These are phyloP conservation scores for Colletotrichum sidae DNA, from an alignment of 2,329 filamentous ascomycete species.

Conservation along the genomic window DNA sequence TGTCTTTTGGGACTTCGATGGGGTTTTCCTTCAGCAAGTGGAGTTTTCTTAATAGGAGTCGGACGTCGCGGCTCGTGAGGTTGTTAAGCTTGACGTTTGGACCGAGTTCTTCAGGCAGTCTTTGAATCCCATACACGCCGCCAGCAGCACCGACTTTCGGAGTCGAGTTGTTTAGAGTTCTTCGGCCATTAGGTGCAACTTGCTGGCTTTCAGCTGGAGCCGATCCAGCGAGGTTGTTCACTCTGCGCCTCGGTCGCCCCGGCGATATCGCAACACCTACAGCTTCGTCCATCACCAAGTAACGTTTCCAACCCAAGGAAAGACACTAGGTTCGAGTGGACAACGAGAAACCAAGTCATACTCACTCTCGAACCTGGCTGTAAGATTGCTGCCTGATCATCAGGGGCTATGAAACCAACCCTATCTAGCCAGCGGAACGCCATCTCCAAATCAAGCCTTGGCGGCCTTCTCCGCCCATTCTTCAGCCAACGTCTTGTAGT, in stretches of 20 bases:
- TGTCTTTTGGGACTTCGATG: slow-evolving; percentile 18
- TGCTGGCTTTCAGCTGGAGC: too few relatives aligned
- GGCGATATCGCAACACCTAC: too few relatives aligned
- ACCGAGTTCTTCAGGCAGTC: slow-evolving; percentile 6
- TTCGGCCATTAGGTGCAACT: too few relatives aligned
- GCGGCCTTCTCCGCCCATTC: slow-evolving; percentile 57
- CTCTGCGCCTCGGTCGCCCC: too few relatives aligned
- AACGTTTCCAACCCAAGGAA: background rate
- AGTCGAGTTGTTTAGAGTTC: too few relatives aligned
- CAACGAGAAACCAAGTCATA: too few relatives aligned
- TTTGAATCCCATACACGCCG: background rate
- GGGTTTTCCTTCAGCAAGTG: slow-evolving; percentile 4
- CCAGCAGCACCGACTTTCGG: too few relatives aligned
- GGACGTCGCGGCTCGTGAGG: slow-evolving; percentile 29
- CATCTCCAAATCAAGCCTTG: background rate
- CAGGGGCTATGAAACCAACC: background rate
- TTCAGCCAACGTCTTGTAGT: slow-evolving; percentile 65
- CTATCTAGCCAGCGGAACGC: background rate
- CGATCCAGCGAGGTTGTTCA: too few relatives aligned
- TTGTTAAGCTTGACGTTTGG: slow-evolving; percentile 21
- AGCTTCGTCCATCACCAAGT: too few relatives aligned
- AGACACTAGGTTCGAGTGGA: too few relatives aligned
- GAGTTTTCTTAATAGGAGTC: slow-evolving; percentile 28
- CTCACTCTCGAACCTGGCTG: background rate
- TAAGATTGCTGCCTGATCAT: slow-evolving; percentile 22